These are phyloP conservation scores for Fraxinus sp. DNA, from an alignment of 305 asterid species.

Conservation along the genomic window DNA sequence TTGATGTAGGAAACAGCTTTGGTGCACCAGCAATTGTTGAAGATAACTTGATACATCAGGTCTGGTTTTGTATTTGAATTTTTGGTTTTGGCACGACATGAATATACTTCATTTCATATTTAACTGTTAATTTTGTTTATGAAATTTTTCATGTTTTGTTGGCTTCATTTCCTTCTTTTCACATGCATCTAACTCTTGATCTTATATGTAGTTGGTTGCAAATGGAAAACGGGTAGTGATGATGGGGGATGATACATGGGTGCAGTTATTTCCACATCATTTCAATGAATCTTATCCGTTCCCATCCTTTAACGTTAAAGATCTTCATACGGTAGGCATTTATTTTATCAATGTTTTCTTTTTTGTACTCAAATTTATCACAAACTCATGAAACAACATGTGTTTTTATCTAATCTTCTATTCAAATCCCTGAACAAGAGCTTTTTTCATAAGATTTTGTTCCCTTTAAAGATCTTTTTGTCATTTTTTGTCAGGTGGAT, in stretches of 20 bases:
- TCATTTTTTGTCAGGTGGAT: slow-evolving; percentile 63
- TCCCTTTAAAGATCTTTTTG: slow-evolving; percentile 12
- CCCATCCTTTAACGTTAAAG: slow-evolving; percentile 96
- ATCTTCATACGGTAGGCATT: slow-evolving; percentile 72
- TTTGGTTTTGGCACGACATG: neutral
- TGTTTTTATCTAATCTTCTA: slow-evolving; percentile 13
- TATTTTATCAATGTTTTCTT: slow-evolving; percentile 4
- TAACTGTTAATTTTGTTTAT: neutral
- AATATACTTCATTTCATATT: neutral
- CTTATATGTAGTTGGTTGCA: slow-evolving; percentile 59
- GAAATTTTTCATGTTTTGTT: neutral
- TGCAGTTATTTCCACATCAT: slow-evolving; percentile 82
- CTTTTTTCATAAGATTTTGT: neutral
- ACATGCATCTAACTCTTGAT: slow-evolving; percentile 23
- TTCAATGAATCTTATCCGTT: slow-evolving; percentile 68
- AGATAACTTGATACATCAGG: slow-evolving; percentile 93
- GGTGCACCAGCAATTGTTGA: slow-evolving; percentile 97
- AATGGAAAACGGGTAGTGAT: slow-evolving; percentile 87
- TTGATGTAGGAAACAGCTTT: slow-evolving; percentile 93
- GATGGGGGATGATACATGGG: slow-evolving; percentile 99
- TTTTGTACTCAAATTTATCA: slow-evolving; percentile 13
- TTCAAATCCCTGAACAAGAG: slow-evolving; percentile 8
- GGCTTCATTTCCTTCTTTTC: neutral
- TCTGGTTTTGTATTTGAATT: slow-evolving; percentile 13
- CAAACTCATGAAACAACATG: slow-evolving; percentile 7